phyloP scores from a whole-genome alignment of 495 filamentous ascomycete species.

The Achaetomiella virescens region DNA sequence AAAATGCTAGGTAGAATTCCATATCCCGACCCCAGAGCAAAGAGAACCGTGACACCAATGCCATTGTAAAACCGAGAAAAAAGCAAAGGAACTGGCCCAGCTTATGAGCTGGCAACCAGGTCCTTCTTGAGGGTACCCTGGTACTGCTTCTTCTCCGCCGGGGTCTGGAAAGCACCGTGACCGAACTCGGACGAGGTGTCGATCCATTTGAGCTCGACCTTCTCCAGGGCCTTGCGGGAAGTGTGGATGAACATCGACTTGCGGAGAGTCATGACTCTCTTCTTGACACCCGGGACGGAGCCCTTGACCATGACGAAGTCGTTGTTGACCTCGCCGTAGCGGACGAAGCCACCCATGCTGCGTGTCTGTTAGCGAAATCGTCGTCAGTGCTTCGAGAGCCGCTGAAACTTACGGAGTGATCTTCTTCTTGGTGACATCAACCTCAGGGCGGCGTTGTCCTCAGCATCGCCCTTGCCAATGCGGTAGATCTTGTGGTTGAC shows the following conservation, averaged over 20 bases:
- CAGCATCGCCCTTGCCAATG: constrained; percentile 83
- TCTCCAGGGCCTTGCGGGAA: constrained; percentile 89
- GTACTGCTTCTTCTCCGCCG: constrained; percentile 91
- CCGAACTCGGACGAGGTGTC: constrained; percentile 99
- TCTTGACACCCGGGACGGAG: constrained; percentile 95
- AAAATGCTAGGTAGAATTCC: constrained; percentile 36
- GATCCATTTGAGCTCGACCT: constrained; percentile 99
- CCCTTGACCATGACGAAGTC: constrained; percentile 99
- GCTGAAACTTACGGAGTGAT: constrained; percentile 87
- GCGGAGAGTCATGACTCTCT: constrained; percentile 97
- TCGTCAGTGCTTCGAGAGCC: not conserved
- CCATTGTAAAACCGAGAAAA: constrained; percentile 46
- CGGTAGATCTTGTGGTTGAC: constrained; percentile 99
- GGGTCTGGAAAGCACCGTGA: constrained; percentile 98
- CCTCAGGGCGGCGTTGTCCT: constrained; percentile 85
- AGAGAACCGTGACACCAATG: constrained; percentile 50
- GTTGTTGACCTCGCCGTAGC: constrained; percentile 99
- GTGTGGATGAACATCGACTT: constrained; percentile 99
- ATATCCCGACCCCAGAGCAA: constrained; percentile 39
- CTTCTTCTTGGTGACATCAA: constrained; percentile 96
- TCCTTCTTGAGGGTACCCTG: constrained; percentile 99
- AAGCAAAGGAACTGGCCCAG: constrained; percentile 34
- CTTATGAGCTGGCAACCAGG: constrained; percentile 64
- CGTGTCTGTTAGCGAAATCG: constrained; percentile 13
- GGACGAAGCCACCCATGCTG: constrained; percentile 97